Base-by-base conservation (phyloP, 768 basidiomycete species). In the Tricholoma terreum region DNA sequence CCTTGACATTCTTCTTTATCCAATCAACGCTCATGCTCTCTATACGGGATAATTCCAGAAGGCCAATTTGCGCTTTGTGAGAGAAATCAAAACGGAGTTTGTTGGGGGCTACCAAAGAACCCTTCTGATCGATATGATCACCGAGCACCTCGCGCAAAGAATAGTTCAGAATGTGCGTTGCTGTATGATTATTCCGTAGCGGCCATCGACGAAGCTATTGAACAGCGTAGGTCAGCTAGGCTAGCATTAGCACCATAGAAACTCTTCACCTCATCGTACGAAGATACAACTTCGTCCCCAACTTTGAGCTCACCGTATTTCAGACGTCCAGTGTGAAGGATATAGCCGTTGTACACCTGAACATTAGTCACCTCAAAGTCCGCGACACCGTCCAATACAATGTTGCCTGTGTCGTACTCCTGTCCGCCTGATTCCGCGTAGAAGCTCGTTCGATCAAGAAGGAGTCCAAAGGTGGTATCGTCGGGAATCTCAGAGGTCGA, bases 31-130 rank as follows among this genome's bases (percentile, higher is more conserved):
- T 89, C 78, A 92, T 86, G 6, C 71, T 68, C 71, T 98, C 95
- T 62, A 99, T 94, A 71, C 86, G 87, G 50, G 74, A 67, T 33
- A 98, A 80, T 51, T 98, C 95, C 2, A 83, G 71, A 1, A 84
- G 70, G n/a, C 83, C 70, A 59, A 98, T 89, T 58, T 86, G 87
- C 2, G 92, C 81, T 71, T 97, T 98, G 77, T 99, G 97, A 15
- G 93, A 95, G 73, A 98, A 99, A 73, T 99, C 97, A 74, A 99
- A 99, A 15, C 97, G 92, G 22, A 99, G 84, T 72, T 97, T 98
- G 21, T 87, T 85, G 0, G 94, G 93, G 1, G 97, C 94, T 60
- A 99, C 97, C 46, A 99, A 84, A 3, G 97, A 98, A 31, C 97
- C 97, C 69, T 92, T 97, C 71, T 99, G 97, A 71, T 98, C 97